Conservation (phyloP, 495 filamentous ascomycete species). For the Aspergillus cavernicola region DNA sequence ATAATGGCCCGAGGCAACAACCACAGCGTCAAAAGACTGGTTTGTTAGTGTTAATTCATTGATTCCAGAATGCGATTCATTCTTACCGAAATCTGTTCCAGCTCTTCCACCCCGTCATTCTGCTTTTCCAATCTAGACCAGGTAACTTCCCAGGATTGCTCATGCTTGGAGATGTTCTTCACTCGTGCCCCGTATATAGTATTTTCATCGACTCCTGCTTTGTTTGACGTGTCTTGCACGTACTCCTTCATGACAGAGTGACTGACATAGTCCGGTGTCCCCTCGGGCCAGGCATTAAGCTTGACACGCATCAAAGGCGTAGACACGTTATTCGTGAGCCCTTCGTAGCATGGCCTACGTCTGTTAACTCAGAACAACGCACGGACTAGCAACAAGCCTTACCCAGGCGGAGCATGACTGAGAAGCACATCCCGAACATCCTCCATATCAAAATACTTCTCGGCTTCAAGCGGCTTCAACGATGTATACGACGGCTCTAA, state of each 20-base stretch:
- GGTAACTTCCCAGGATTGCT: conserved; percentile 46
- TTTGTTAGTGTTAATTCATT: background rate
- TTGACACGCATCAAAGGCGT: conserved; percentile 57
- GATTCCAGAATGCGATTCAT: background rate
- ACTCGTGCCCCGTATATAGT: conserved; percentile 57
- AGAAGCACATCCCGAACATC: conserved; percentile 24
- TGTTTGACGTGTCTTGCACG: conserved; percentile 51
- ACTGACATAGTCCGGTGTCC: conserved; percentile 53
- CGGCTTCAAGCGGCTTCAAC: conserved; percentile 38
- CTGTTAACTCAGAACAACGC: too few species aligned
- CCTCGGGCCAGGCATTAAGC: conserved; percentile 57
- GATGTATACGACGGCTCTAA: conserved; percentile 57
- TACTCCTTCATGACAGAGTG: conserved; percentile 55
- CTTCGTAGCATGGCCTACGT: conserved; percentile 56
- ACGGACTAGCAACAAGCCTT: too few species aligned
- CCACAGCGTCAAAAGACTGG: conserved; percentile 51
- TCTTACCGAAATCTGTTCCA: conserved; percentile 22
- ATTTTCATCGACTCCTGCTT: conserved; percentile 44
- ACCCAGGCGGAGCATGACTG: conserved; percentile 51
- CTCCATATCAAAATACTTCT: conserved; percentile 21
- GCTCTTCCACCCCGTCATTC: conserved; percentile 17
- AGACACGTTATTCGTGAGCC: conserved; percentile 62
- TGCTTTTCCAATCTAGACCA: conserved; percentile 30
- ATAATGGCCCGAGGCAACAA: conserved; percentile 59
- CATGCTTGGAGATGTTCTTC: conserved; percentile 47